Percentiles rank a stretch among this genome's conserved stretches.
Evolutionary conservation across 306 rosid species (phyloP).

Genomic region (Gleditsia sinensis): DNA sequence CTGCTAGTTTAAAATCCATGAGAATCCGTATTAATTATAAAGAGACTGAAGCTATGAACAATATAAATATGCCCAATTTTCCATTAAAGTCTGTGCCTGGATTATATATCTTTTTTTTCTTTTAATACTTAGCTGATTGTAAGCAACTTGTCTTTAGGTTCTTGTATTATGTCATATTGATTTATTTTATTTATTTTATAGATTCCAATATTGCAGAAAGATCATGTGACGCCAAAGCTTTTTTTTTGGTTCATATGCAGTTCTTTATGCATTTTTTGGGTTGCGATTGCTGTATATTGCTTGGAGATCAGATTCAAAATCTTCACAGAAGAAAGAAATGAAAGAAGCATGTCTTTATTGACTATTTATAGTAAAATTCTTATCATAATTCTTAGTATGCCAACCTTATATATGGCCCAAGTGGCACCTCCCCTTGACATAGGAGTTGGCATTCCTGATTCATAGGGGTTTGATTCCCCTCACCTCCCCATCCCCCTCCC

Average conservation of each 20-base stretch:
- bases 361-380: slow-evolving; percentile 1
- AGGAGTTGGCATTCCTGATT: too few species aligned
- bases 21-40: slow-evolving; percentile 19
- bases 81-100: not conserved
- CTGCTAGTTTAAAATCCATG: not conserved
- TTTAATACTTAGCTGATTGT: not conserved
- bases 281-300: slow-evolving; percentile 92
- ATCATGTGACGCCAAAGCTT: slow-evolving; percentile 25
- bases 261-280: slow-evolving; percentile 91
- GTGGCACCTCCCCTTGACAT: too few species aligned
- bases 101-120: not conserved
- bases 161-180: not conserved
- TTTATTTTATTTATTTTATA: slow-evolving; percentile 14
- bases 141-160: not conserved
- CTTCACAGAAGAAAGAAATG: slow-evolving; percentile 96
- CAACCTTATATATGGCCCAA: not conserved
- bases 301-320: slow-evolving; percentile 93
- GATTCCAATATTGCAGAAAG: slow-evolving; percentile 19
- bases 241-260: slow-evolving; percentile 54
- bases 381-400: not conserved
- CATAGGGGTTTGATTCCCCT: too few species aligned
- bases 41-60: not conserved
- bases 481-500: too few species aligned
- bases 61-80: not conserved
- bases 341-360: slow-evolving; percentile 71